Evolutionary conservation across 495 filamentous ascomycete genomes (phyloP), one percentile per base, ranked within the genome.

Genomic region (Talaromyces proteolyticus): DNA sequence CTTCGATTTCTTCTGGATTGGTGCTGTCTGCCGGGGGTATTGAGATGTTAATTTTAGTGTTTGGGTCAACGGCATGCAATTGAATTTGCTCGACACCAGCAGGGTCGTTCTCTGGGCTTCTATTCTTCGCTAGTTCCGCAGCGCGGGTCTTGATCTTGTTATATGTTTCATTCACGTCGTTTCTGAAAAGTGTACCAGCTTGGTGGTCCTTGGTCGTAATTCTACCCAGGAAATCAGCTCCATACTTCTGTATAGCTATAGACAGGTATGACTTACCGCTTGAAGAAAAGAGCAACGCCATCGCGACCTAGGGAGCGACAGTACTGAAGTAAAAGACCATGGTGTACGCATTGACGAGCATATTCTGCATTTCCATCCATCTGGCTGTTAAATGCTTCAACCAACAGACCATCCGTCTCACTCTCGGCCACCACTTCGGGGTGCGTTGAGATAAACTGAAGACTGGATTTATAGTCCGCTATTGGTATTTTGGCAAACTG

Each of bases 11-110:
- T 12, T 70, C 78, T 12, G 80, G 76, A 19, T 91, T 87, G 10
- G 78, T 70, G 57, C 81, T 87, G 41, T 76, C 70, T 18, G 69
- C 58, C 12, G 71, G 62, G 10, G 88, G 81, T 11, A 96, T 82
- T 34, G 68, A 79, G 68, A 98, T 96, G 66, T 88, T 90, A 60
- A 98, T 97, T 44, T 84, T 83, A 2, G 93, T 96, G 50, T 87
- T 88, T 11, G 92, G 91, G 58, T 97, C 91, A 19, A 97, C 90
- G 14, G 93, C 91, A 62, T 98, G 93, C 19, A 98, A 75, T 69
- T 98, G 93, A 57, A 98, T 97, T 63, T 96, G 92, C 72, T 97
- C 92, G n/a, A 94, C 87, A 8, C 85, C 87, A 10, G 74, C 78
- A 12, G 82, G 81, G 26, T 75, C 81, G 45, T 81, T 81, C 16